These are phyloP conservation scores for Coemansia sp. DNA, from an alignment of 371 early-diverging fungal genomes.

Conservation along the genomic window DNA sequence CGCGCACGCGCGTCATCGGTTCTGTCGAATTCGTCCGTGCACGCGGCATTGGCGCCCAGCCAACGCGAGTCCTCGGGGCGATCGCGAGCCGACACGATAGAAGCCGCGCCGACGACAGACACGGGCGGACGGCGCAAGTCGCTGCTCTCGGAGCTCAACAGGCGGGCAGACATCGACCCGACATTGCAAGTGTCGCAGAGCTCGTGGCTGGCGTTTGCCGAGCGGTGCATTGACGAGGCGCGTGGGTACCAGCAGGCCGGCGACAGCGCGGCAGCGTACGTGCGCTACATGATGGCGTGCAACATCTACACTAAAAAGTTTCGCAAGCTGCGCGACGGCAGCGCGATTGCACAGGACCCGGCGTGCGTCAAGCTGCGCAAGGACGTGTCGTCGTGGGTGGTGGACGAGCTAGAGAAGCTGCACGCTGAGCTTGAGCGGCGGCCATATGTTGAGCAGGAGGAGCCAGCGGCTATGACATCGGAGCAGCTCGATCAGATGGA, in stretches of 20 bases:
- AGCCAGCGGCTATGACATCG: slow-evolving; percentile 21
- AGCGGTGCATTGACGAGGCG: slow-evolving; percentile 41
- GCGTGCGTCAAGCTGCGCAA: slow-evolving; percentile 52
- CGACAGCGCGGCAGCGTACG: slow-evolving; percentile 49
- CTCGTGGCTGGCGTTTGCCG: slow-evolving; percentile 39
- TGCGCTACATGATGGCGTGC: slow-evolving; percentile 39
- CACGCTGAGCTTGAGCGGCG: slow-evolving; percentile 16
- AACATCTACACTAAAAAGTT: slow-evolving; percentile 62
- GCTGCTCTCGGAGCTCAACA: slow-evolving; percentile 29
- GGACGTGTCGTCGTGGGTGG: slow-evolving; percentile 30
- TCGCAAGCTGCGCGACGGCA: slow-evolving; percentile 52
- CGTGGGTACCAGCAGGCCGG: slow-evolving; percentile 24
- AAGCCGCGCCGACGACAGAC: background rate
- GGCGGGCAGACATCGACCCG: slow-evolving; percentile 38
- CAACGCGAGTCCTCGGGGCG: background rate
- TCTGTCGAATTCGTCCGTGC: background rate
- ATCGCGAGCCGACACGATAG: slow-evolving; percentile 11
- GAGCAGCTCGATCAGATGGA: slow-evolving; percentile 24
- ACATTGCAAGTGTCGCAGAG: slow-evolving; percentile 26
- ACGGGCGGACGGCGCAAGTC: background rate
- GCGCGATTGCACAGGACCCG: slow-evolving; percentile 48
- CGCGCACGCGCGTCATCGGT: slow-evolving; percentile 10
- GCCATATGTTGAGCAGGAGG: slow-evolving; percentile 16
- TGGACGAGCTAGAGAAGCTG: slow-evolving; percentile 26
- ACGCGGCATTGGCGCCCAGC: background rate